phyloP scores from a whole-genome alignment of 2,329 filamentous ascomycete genomes.

The Colletotrichum plurivorum region DNA sequence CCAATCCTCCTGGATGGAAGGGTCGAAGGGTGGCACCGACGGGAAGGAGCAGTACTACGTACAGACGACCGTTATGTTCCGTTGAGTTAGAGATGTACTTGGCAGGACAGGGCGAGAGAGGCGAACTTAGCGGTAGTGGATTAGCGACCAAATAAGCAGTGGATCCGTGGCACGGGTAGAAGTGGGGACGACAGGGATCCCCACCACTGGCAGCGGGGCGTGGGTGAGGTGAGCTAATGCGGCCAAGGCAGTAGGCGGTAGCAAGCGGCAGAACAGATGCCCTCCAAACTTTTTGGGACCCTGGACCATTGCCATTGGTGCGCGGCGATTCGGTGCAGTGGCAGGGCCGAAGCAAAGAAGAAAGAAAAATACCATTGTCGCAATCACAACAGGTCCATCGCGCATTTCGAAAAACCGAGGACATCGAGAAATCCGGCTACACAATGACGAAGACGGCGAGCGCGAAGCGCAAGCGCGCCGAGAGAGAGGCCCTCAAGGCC shows the following conservation, averaged over 20 bases:
- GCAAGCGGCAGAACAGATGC: constrained; percentile 33
- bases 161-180: constrained; percentile 32
- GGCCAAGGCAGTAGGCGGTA: constrained; percentile 27
- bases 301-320: constrained; percentile 23
- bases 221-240: constrained; percentile 34
- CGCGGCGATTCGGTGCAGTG: neutral
- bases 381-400: neutral
- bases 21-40: constrained; percentile 20
- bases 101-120: rapidly evolving
- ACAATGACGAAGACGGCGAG: constrained; percentile 41
- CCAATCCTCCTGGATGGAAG: no score
- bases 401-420: no score
- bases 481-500: constrained; percentile 41
- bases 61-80: constrained; percentile 6
- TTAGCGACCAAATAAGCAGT: neutral
- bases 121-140: neutral
- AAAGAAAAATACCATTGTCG: constrained; percentile 1
- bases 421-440: neutral
- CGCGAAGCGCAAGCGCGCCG: constrained; percentile 43
- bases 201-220: constrained; percentile 17
- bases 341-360: neutral
- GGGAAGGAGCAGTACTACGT: neutral
- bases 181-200: constrained; percentile 27
- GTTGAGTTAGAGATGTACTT: constrained; percentile 15
- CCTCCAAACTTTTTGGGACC: constrained; percentile 38